These are phyloP conservation scores for Cylindrotheca closterium DNA, from an alignment of 108 stramenopile species.

Conservation along the genomic window DNA sequence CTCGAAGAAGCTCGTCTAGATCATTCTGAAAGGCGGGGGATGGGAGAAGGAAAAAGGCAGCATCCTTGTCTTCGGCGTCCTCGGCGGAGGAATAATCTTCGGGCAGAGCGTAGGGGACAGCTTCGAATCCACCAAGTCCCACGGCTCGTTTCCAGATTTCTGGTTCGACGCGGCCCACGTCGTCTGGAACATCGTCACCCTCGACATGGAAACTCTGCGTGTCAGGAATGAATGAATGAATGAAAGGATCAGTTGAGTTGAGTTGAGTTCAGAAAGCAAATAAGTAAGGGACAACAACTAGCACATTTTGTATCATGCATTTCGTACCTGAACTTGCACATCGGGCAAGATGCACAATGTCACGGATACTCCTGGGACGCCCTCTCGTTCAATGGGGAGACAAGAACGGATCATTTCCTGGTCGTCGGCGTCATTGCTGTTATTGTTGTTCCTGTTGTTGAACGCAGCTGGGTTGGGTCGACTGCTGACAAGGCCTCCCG, in stretches of 20 bases:
- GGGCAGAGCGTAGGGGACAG: too few relatives aligned
- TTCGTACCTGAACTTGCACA: constrained; percentile 39
- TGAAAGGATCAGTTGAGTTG: background rate
- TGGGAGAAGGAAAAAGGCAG: constrained; percentile 65
- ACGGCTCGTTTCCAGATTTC: constrained; percentile 42
- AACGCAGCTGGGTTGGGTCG: background rate
- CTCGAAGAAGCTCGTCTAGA: constrained; percentile 64
- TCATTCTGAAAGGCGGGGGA: constrained; percentile 74
- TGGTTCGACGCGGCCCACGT: constrained; percentile 31
- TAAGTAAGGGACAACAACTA: too few relatives aligned
- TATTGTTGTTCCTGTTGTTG: background rate
- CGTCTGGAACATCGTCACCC: constrained; percentile 67
- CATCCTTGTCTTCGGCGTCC: constrained; percentile 11
- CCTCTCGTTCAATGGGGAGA: constrained; percentile 65
- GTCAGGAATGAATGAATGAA: background rate
- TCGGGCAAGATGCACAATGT: constrained; percentile 68
- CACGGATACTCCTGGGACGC: constrained; percentile 60
- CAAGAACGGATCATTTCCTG: constrained; percentile 8
- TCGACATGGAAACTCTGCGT: constrained; percentile 55
- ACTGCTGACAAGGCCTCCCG: constrained; percentile 69
- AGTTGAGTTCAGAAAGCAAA: background rate
- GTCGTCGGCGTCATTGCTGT: background rate
- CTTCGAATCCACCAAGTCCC: constrained; percentile 33
- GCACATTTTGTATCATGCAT: constrained; percentile 4
- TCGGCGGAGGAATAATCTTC: too few relatives aligned